These are phyloP conservation scores for Neltuma alba DNA, from an alignment of 306 rosid genomes.

Conservation along the genomic window DNA sequence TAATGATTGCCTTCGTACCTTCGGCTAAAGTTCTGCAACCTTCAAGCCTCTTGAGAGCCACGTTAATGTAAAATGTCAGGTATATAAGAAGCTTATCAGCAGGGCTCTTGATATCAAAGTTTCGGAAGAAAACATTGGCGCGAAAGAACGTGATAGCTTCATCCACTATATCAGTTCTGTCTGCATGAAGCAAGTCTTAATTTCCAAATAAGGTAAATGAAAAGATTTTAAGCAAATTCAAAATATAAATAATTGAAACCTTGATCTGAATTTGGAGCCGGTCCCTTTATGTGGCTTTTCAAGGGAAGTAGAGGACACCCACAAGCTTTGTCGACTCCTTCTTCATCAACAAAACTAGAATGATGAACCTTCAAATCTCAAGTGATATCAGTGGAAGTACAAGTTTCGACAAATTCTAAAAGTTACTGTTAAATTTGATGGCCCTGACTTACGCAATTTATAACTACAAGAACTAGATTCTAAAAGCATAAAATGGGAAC, in stretches of 20 bases:
- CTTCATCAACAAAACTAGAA: constrained; percentile 89
- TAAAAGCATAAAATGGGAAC: constrained; percentile 10
- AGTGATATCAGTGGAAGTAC: not conserved
- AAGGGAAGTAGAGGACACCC: constrained; percentile 94
- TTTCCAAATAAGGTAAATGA: not conserved
- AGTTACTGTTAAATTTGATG: constrained; percentile 13
- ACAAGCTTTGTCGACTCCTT: constrained; percentile 78
- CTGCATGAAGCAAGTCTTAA: constrained; percentile 52
- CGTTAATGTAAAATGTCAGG: constrained; percentile 83
- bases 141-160: constrained; percentile 94
- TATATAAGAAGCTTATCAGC: constrained; percentile 96
- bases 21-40: constrained; percentile 97
- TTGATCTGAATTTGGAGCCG: constrained; percentile 62
- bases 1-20: constrained; percentile 93
- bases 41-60: constrained; percentile 92
- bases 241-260: constrained; percentile 36
- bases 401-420: not conserved
- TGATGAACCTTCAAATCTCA: constrained; percentile 74
- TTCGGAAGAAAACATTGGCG: constrained; percentile 97
- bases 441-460: not conserved
- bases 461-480: not conserved
- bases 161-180: constrained; percentile 88
- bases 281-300: constrained; percentile 96
- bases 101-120: constrained; percentile 89
- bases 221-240: not conserved